Base-by-base conservation (phyloP, 2,329 filamentous ascomycete species). In the Fusarium pseudonygamai region DNA sequence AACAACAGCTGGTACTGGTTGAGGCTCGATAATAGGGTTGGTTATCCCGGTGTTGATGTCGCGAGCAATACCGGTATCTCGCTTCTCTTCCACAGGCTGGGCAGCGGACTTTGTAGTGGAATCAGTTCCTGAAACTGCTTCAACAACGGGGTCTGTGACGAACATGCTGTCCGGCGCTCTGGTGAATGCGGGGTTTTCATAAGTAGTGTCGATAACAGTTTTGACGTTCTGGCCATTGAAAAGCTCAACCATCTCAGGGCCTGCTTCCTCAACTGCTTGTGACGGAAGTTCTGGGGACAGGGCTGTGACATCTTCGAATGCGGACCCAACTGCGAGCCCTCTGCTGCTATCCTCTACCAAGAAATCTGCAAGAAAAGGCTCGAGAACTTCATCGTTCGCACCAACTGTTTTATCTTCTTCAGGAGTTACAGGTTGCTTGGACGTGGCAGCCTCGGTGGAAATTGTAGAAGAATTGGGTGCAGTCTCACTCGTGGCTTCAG, bases 181-280 rank as follows among this genome's bases (percentile, higher is more conserved):
- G 40, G 10, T 40, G n/a, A 39, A 13, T 32, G 64, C 32, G 6
- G 22, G 22, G 53, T 24, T 40, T 14, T 49, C n/a, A 12, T 6
- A 14, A 24, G n/a, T n/a, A 32, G 30, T 30, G 11, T 58, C 43
- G 28, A 15, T 32, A 16, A 30, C 37, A 42, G 22, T 18, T 62
- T 72, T 49, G 28, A 32, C n/a, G 39, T 36, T 58, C 30, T 22
- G 34, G 40, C 34, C 30, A 20, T 58, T 56, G n/a, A 28, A 58
- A 50, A 67, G 50, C 30, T 52, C 67, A 18, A 45, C 22, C 32
- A 53, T 45, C 63, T 77, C 58, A 18, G 60, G 49, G 16, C 24
- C n/a, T 46, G 47, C 11, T 24, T 60, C 61, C 30, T 47, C 52
- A 2, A 37, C 34, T 46, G 18, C 22, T 24, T 60, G 50, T 34